A percentile compares a stretch with the other conserved stretches of the same genome.
phyloP scores from a whole-genome alignment of 2,329 filamentous ascomycete species.

The Lasiodiplodia gonubiensis region DNA sequence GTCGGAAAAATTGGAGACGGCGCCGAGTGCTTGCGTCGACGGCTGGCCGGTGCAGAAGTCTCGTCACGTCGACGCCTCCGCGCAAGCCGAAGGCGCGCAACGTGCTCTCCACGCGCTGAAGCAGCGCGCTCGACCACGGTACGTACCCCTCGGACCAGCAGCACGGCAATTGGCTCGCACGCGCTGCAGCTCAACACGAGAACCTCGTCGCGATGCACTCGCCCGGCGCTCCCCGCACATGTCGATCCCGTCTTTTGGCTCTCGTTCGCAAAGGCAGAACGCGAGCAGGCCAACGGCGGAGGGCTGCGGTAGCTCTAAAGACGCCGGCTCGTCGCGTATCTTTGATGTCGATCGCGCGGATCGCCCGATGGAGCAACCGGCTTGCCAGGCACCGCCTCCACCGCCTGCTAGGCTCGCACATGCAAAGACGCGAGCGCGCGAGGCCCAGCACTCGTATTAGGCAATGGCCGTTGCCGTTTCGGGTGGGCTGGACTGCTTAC shows the following conservation, averaged over 20 bases:
- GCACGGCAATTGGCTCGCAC: slow-evolving; percentile 9
- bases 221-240: not conserved
- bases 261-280: not conserved
- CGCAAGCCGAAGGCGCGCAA: not conserved
- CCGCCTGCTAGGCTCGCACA: not conserved
- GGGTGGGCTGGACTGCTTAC: slow-evolving; percentile 8
- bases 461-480: slow-evolving; percentile 9
- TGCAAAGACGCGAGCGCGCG: not conserved
- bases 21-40: not conserved
- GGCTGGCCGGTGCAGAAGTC: not conserved
- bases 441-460: slow-evolving; percentile 17
- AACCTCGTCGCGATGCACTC: no score
- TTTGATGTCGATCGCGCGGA: slow-evolving; percentile 18
- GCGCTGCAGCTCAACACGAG: slow-evolving; percentile 14
- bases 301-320: not conserved
- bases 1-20: slow-evolving; percentile 1
- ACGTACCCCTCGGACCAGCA: not conserved
- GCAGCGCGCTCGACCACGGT: not conserved
- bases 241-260: not conserved
- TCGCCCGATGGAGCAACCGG: slow-evolving; percentile 16
- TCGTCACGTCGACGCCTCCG: not conserved
- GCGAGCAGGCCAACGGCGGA: not conserved
- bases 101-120: slow-evolving; percentile 8
- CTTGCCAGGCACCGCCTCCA: slow-evolving; percentile 19
- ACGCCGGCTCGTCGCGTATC: slow-evolving; percentile 18